phyloP scores from a whole-genome alignment of 225 moss, liverwort and hornwort species.

The Bryum argenteum region DNA sequence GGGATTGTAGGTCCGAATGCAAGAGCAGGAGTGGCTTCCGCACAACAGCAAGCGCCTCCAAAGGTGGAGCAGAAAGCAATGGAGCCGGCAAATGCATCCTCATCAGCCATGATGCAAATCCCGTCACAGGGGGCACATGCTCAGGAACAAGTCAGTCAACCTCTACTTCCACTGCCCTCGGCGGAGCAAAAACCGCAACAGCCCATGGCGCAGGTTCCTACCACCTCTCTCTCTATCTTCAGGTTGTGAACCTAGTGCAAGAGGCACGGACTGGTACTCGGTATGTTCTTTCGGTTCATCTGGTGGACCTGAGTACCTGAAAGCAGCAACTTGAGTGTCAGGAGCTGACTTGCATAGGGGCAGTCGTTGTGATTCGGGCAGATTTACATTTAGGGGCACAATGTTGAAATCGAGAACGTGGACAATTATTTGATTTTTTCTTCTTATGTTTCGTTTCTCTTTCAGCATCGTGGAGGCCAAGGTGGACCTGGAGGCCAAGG shows the following conservation, averaged over 20 bases:
- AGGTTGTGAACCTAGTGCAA: neutral
- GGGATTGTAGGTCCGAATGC: conserved; percentile 38
- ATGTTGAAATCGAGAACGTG: too few relatives aligned
- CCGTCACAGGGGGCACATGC: conserved; percentile 53
- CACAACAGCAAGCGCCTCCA: conserved; percentile 37
- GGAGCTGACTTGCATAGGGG: neutral
- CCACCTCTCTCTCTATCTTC: neutral
- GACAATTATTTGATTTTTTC: too few relatives aligned
- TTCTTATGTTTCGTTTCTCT: conserved; percentile 9
- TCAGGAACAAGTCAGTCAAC: conserved; percentile 77
- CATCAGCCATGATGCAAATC: conserved; percentile 40
- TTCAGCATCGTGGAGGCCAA: conserved; percentile 64
- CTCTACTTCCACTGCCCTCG: conserved; percentile 84
- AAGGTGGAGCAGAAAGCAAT: conserved; percentile 65
- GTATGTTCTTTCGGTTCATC: neutral
- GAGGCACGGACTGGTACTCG: neutral
- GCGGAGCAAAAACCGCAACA: conserved; percentile 69
- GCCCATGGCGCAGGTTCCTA: conserved; percentile 33
- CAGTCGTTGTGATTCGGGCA: too few relatives aligned
- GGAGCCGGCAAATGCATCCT: conserved; percentile 52
- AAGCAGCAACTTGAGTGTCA: neutral
- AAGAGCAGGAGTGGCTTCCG: conserved; percentile 29
- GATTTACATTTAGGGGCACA: too few relatives aligned
- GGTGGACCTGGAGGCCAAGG: conserved; percentile 54
- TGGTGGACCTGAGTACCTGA: conserved; percentile 1